Evolutionary conservation across 805 yeast genomes (phyloP).

Genomic region (Candida tallmaniae): DNA sequence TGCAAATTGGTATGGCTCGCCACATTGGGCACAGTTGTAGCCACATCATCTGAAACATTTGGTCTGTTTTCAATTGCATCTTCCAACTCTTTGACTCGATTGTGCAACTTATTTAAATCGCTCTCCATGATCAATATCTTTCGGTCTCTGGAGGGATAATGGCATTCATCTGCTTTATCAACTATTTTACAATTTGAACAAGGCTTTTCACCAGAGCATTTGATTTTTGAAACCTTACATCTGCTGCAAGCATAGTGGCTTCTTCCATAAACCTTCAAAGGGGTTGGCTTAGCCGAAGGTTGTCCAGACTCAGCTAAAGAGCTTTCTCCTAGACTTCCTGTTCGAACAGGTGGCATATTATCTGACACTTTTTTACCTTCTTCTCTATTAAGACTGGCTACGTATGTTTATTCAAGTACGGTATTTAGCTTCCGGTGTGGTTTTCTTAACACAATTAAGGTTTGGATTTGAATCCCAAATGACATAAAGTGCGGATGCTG

Average conservation of each 20-base stretch:
- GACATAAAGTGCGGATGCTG: too few relatives aligned
- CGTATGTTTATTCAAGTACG: too few relatives aligned
- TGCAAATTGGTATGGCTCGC: neutral
- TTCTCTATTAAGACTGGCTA: too few relatives aligned
- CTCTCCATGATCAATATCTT: conserved; percentile 41
- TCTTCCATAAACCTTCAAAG: conserved; percentile 39
- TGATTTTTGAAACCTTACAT: conserved; percentile 36
- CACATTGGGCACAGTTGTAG: too few relatives aligned
- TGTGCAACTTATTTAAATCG: conserved; percentile 32
- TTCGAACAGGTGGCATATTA: too few relatives aligned
- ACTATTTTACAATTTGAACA: conserved; percentile 36
- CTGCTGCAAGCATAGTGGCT: conserved; percentile 41
- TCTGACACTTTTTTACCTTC: too few relatives aligned
- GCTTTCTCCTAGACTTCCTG: too few relatives aligned
- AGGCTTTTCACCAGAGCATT: conserved; percentile 40
- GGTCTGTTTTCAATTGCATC: neutral
- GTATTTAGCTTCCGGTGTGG: too few relatives aligned
- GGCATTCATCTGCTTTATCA: conserved; percentile 27
- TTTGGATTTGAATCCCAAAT: too few relatives aligned
- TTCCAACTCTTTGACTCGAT: conserved; percentile 27
- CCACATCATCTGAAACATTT: too few relatives aligned
- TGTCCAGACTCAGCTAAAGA: too few relatives aligned
- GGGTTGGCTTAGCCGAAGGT: conserved; percentile 22
- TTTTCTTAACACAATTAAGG: too few relatives aligned
- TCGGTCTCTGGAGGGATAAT: conserved; percentile 35